These are phyloP conservation scores for Turritis glabra DNA, from an alignment of 345 rosid species.

Conservation along the genomic window DNA sequence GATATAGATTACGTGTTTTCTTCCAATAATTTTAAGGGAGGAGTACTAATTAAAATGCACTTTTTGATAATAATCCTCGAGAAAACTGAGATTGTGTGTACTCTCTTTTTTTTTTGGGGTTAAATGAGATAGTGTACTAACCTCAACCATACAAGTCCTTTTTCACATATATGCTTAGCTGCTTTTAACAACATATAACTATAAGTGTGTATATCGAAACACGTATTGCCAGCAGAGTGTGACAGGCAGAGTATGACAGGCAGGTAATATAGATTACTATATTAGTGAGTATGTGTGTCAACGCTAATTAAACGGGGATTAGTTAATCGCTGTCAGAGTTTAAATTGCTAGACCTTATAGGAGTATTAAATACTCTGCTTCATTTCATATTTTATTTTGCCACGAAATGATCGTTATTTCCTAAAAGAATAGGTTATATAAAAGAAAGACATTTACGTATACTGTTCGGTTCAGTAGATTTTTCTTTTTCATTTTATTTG, in stretches of 20 bases:
- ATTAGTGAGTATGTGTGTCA: background rate
- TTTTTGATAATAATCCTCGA: background rate
- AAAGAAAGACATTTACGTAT: no score
- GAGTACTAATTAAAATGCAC: background rate
- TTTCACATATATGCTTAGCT: background rate
- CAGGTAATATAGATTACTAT: background rate
- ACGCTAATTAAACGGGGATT: background rate
- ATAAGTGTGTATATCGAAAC: background rate
- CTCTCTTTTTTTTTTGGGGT: background rate
- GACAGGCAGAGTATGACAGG: background rate
- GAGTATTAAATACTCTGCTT: no score
- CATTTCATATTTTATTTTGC: no score
- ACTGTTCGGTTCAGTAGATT: no score
- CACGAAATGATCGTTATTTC: no score
- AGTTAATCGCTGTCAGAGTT: no score
- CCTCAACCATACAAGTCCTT: background rate
- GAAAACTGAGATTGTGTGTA: background rate
- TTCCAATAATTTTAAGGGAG: background rate
- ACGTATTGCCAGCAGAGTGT: background rate
- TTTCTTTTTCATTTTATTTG: no score
- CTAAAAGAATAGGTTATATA: no score
- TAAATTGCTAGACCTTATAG: no score
- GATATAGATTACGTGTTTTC: background rate
- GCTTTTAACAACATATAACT: background rate
- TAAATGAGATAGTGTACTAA: background rate